A percentile compares a stretch with the other conserved stretches of the same genome.
phyloP scores from a whole-genome alignment of 192 early-diverging fungal species.

The Phlyctochytrium bullatum region DNA sequence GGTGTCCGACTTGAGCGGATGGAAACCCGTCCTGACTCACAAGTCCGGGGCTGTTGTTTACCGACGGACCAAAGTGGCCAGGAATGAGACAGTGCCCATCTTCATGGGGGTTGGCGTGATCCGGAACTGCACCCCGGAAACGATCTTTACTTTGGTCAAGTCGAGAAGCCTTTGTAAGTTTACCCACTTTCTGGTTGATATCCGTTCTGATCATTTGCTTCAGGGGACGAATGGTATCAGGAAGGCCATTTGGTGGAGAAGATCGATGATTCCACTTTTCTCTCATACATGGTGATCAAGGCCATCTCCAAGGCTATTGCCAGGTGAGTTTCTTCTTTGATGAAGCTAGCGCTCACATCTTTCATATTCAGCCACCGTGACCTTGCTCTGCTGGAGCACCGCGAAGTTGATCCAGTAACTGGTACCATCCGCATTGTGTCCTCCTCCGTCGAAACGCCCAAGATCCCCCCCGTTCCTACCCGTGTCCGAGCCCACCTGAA shows the following conservation, averaged over 20 bases:
- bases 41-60: slow-evolving; percentile 26
- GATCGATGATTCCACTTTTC: slow-evolving; percentile 22
- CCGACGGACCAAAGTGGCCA: slow-evolving; percentile 6
- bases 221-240: slow-evolving; percentile 32
- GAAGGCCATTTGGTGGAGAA: slow-evolving; percentile 29
- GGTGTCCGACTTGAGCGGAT: slow-evolving; percentile 9
- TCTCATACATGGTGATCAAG: slow-evolving; percentile 33
- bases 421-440: slow-evolving; percentile 23
- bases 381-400: slow-evolving; percentile 24
- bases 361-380: slow-evolving; percentile 28
- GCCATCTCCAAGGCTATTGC: slow-evolving; percentile 26
- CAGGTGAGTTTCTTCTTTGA: too few species aligned
- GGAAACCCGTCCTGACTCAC: slow-evolving; percentile 30
- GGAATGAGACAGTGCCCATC: slow-evolving; percentile 1
- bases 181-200: slow-evolving; percentile 4
- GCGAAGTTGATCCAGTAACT: slow-evolving; percentile 17
- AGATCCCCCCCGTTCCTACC: slow-evolving; percentile 10
- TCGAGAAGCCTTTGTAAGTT: slow-evolving; percentile 1
- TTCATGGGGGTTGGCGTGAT: slow-evolving; percentile 27
- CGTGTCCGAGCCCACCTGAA: background rate
- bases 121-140: slow-evolving; percentile 25
- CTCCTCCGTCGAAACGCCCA: slow-evolving; percentile 30
- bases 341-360: too few species aligned
- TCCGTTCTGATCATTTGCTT: background rate
- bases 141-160: slow-evolving; percentile 29